Conservation (phyloP, 2,329 filamentous ascomycete genomes). For the Penicillium sp. region DNA sequence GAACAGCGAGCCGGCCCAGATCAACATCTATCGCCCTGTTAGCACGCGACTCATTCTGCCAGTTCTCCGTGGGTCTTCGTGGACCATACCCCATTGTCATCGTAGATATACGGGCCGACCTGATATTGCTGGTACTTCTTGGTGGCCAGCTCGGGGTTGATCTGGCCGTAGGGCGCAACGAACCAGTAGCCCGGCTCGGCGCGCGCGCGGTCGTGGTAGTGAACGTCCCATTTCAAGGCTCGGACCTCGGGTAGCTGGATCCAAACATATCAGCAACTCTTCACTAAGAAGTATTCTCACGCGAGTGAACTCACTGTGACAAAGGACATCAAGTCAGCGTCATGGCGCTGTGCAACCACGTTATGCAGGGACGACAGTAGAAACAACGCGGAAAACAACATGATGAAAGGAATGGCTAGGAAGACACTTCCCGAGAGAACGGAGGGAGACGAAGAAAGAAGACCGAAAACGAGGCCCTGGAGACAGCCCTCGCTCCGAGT, state of each 20-base stretch:
- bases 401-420: constrained; percentile 32
- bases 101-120: constrained; percentile 51
- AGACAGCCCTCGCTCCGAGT: background rate
- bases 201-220: constrained; percentile 21
- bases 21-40: constrained; percentile 35
- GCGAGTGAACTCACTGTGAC: constrained; percentile 28
- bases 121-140: constrained; percentile 41
- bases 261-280: constrained; percentile 2
- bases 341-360: constrained; percentile 24
- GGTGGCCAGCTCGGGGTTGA: constrained; percentile 23
- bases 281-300: background rate
- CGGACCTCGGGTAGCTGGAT: constrained; percentile 30
- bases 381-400: constrained; percentile 24
- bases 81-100: constrained; percentile 42
- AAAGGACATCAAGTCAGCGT: constrained; percentile 35
- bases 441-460: constrained; percentile 7
- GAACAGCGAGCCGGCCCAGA: constrained; percentile 50
- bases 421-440: constrained; percentile 18
- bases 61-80: background rate
- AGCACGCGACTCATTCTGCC: background rate
- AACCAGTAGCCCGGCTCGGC: constrained; percentile 48
- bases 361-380: constrained; percentile 24
- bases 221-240: constrained; percentile 29
- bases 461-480: background rate
- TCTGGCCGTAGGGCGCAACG: constrained; percentile 44